Base-by-base conservation (phyloP, 78 protist species). In the Polysphondylium violaceum region DNA sequence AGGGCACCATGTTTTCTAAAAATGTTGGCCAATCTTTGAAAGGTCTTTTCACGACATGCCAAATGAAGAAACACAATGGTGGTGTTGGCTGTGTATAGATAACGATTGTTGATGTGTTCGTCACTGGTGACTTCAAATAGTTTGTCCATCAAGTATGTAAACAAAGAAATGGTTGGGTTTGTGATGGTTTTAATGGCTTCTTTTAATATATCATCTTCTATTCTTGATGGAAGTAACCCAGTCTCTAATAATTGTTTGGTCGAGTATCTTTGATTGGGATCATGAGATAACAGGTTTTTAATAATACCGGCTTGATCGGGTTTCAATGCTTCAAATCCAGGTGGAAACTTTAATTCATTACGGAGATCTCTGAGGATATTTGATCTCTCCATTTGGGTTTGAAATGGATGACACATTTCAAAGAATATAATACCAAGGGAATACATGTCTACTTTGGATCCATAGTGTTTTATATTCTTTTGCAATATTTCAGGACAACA, bases 321-420 rank as follows among this genome's bases (percentile, higher is more conserved):
- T 53, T 73, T 89, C 2, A 59, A 51, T 19, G 78, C 68, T 55
- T 93, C 95, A 61, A 93, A 93, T 9, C 92, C 95, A 5, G 86
- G 77, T 44, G 96, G 96, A 36, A 94, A 88, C 8, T 60, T 76
- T 4, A 69, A 19, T 16, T 59, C 44, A 33, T 93, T 77, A 25
- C 87, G 19, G 6, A 87, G 44, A 38, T 71, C 78, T 11, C 59
- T 29, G 0, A 87, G 36, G 3, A 77, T 68, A 41, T 74, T 83
- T 6, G 77, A 59, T 38, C 87, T 27, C 25, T 91, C 95, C 95
- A 91, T 91, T 43, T 74, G 83, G 25, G 95, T 93, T 58, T 73
- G 86, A 60, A 93, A 93, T 17, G 73, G 67, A 50, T 76, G 68
- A 56, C 95, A 93, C 95, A 93, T 77, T 27, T 93, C 95, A 53